phyloP scores from a whole-genome alignment of 129 eudicot species.

The Apium graveolens region DNA sequence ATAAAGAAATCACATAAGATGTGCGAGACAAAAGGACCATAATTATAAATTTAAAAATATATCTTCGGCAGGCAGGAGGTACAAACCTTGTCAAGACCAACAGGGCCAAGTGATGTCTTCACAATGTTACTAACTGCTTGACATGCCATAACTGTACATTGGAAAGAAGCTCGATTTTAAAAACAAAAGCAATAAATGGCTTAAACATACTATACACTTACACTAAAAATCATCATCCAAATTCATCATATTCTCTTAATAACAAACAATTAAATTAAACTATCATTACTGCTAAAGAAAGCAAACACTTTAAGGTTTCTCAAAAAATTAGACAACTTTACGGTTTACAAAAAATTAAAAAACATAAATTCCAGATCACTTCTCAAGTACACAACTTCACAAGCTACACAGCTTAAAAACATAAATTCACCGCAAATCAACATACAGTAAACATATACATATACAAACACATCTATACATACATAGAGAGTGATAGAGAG shows the following conservation, averaged over 20 bases:
- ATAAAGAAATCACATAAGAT: neutral
- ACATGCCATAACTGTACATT: conserved; percentile 65
- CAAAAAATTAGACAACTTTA: neutral
- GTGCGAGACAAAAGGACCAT: neutral
- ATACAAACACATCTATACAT: neutral
- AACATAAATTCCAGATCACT: neutral
- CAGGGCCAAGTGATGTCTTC: conserved; percentile 97
- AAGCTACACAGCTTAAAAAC: neutral
- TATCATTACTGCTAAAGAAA: neutral
- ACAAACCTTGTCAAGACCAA: conserved; percentile 96
- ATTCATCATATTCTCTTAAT: neutral
- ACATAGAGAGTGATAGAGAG: neutral
- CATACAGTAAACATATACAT: neutral
- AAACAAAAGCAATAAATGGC: neutral
- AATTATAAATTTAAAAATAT: neutral
- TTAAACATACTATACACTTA: neutral
- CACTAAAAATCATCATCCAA: neutral
- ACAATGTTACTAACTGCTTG: conserved; percentile 90
- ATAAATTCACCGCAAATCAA: neutral
- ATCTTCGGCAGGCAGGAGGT: no score
- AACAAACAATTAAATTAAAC: neutral
- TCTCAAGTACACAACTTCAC: neutral
- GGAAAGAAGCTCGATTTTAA: neutral
- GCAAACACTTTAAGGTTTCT: no score
- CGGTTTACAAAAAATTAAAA: neutral